These are phyloP conservation scores for Pisolithus marmoratus DNA, from an alignment of 768 basidiomycete species.

Conservation along the genomic window DNA sequence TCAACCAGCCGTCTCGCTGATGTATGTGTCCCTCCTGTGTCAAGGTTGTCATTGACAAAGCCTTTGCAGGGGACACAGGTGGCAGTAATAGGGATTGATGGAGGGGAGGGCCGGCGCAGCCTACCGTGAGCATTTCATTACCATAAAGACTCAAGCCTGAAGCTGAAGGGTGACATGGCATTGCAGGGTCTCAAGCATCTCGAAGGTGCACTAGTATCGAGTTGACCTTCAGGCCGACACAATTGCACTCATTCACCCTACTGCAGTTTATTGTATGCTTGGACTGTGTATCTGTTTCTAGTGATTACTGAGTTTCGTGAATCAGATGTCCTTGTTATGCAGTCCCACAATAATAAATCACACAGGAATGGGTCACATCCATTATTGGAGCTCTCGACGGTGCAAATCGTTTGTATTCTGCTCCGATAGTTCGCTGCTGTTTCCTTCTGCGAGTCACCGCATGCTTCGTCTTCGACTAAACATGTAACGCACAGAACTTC, in stretches of 20 bases:
- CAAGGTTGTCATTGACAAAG: slow-evolving; percentile 2
- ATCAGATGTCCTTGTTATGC: slow-evolving; percentile 4
- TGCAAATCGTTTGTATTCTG: not conserved
- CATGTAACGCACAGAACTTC: too few relatives aligned
- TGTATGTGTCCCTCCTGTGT: slow-evolving; percentile 32
- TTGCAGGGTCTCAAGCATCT: slow-evolving; percentile 39
- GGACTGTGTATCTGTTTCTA: slow-evolving; percentile 18
- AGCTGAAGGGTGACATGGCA: slow-evolving; percentile 7
- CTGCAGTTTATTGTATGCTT: slow-evolving; percentile 17
- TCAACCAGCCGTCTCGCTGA: slow-evolving; percentile 50
- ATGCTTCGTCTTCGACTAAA: too few relatives aligned
- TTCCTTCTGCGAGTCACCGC: too few relatives aligned
- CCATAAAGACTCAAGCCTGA: too few relatives aligned
- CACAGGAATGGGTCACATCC: slow-evolving; percentile 1
- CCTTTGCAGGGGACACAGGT: slow-evolving; percentile 54
- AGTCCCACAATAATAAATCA: not conserved
- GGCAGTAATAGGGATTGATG: slow-evolving; percentile 45
- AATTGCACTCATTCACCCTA: slow-evolving; percentile 21
- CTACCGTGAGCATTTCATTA: slow-evolving; percentile 47
- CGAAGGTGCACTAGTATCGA: slow-evolving; percentile 37
- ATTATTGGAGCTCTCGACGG: not conserved
- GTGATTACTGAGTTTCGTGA: slow-evolving; percentile 11
- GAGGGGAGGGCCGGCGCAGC: slow-evolving; percentile 37
- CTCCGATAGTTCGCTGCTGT: too few relatives aligned
- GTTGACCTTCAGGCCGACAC: slow-evolving; percentile 10